Conservation (phyloP, 192 early-diverging fungal genomes). For the Geranomyces variabilis region DNA sequence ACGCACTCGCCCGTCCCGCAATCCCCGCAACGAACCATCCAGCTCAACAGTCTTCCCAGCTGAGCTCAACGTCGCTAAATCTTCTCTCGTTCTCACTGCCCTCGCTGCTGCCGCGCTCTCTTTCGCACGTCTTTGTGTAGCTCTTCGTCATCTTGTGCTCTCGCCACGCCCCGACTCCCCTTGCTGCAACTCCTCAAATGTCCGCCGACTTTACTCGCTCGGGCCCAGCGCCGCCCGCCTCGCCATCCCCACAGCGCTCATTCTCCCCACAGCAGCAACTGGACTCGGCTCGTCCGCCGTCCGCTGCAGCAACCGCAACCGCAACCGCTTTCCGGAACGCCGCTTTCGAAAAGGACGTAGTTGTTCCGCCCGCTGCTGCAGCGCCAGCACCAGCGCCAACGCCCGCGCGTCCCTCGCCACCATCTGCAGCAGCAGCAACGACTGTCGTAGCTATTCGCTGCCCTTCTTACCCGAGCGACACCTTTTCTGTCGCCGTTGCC, state of each 20-base stretch:
- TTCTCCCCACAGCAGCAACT: constrained; percentile 7
- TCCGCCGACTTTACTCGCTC: constrained; percentile 10
- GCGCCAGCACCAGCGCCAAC: not conserved
- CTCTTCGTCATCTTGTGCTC: too few relatives aligned
- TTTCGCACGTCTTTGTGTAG: not conserved
- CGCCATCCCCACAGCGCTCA: not conserved
- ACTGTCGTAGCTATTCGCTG: constrained; percentile 25
- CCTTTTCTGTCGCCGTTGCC: constrained; percentile 10
- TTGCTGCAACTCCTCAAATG: not conserved
- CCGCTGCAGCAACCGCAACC: not conserved
- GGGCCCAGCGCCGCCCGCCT: not conserved
- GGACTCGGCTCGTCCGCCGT: not conserved
- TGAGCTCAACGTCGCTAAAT: too few relatives aligned
- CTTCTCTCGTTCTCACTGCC: too few relatives aligned
- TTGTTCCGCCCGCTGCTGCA: not conserved
- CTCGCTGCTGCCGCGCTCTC: not conserved
- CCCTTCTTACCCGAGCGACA: constrained; percentile 32
- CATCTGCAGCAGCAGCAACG: not conserved
- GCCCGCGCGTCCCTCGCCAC: not conserved
- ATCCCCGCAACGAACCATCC: not conserved
- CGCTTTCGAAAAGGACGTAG: not conserved
- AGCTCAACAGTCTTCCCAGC: too few relatives aligned
- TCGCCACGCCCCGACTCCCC: not conserved
- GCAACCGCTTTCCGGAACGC: not conserved
- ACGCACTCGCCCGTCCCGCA: not conserved